Conservation (phyloP, 2,329 filamentous ascomycete species). For the Colletotrichum nymphaeae region DNA sequence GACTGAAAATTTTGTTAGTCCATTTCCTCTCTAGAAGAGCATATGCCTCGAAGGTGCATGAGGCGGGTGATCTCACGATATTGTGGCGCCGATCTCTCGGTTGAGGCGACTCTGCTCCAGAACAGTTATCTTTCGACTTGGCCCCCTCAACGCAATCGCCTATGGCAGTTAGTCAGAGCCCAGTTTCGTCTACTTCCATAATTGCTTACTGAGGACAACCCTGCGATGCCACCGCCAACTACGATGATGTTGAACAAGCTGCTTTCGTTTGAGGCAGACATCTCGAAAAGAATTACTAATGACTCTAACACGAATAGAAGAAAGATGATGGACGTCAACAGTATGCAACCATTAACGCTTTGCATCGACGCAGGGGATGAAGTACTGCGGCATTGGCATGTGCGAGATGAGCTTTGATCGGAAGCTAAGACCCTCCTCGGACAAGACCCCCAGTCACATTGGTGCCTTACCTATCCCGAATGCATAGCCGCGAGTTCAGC, state of each 20-base stretch:
- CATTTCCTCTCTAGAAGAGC: too few species aligned
- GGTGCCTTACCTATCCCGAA: not conserved
- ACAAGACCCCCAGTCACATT: not conserved
- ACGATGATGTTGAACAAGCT: constrained; percentile 38
- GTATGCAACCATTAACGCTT: too few species aligned
- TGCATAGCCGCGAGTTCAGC: too few species aligned
- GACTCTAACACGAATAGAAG: not conserved
- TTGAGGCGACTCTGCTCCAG: constrained; percentile 41
- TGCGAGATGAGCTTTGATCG: not conserved
- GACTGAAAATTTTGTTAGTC: not conserved
- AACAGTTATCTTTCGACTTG: constrained; percentile 39
- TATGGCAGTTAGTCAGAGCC: not conserved
- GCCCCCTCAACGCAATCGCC: constrained; percentile 50
- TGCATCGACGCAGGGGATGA: not conserved
- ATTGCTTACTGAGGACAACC: constrained; percentile 19
- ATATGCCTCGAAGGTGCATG: not conserved
- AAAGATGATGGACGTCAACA: not conserved
- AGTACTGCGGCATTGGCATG: not conserved
- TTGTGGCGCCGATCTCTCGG: constrained; percentile 52
- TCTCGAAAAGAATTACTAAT: not conserved
- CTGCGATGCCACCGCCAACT: constrained; percentile 34
- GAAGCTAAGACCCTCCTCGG: not conserved
- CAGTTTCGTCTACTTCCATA: not conserved
- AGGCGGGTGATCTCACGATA: constrained; percentile 40
- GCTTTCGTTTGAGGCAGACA: not conserved